Conservation (phyloP, 495 filamentous ascomycete genomes). For the Xylaria curta region DNA sequence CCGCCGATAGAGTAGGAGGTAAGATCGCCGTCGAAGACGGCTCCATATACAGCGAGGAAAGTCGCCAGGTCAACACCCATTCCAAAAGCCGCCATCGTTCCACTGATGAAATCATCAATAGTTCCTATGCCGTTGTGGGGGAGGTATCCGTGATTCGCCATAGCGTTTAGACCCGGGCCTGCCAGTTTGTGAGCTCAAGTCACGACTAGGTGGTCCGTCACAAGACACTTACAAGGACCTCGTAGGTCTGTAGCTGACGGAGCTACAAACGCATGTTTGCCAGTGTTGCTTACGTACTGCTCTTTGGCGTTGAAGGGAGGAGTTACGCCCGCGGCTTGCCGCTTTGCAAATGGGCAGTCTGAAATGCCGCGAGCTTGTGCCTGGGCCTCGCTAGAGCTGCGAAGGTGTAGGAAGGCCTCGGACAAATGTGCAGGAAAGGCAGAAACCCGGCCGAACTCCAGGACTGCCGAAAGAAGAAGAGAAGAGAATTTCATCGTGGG, state of each 20-base stretch:
- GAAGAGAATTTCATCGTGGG: neutral
- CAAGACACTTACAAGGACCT: conserved; percentile 29
- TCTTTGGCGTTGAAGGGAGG: conserved; percentile 28
- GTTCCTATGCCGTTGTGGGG: conserved; percentile 57
- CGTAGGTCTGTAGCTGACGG: conserved; percentile 37
- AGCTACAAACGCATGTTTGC: conserved; percentile 48
- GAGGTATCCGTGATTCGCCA: conserved; percentile 63
- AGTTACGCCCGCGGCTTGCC: neutral
- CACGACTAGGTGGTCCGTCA: conserved; percentile 3
- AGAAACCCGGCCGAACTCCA: neutral
- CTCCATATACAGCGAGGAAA: conserved; percentile 59
- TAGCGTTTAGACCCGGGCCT: conserved; percentile 59
- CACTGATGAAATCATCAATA: conserved; percentile 44
- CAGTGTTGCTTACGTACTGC: conserved; percentile 41
- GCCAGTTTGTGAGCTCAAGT: conserved; percentile 50
- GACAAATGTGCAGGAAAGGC: neutral
- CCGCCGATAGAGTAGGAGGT: conserved; percentile 24
- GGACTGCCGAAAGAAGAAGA: neutral
- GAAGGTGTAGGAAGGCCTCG: neutral
- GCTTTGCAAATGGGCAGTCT: neutral
- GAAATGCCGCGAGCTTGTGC: neutral
- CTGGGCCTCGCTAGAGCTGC: neutral
- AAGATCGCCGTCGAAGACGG: conserved; percentile 56
- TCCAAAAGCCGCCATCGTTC: conserved; percentile 48
- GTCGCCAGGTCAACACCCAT: conserved; percentile 59